A percentile compares a stretch with the other conserved stretches of the same genome.
Evolutionary conservation across 768 basidiomycete genomes (phyloP).

Genomic region (Xerocomellus dryophilus): DNA sequence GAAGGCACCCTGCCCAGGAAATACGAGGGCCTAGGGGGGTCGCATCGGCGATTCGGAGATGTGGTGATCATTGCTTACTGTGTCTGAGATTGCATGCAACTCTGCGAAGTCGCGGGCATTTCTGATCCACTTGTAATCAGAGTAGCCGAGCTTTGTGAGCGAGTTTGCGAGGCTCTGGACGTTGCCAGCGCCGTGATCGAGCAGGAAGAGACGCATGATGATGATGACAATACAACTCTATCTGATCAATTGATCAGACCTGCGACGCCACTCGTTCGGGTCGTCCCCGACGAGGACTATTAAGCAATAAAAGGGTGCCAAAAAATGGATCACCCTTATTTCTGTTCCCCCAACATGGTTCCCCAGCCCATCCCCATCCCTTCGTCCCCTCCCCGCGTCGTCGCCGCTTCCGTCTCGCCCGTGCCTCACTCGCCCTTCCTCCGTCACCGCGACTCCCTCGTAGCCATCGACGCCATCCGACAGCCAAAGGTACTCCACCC

Average conservation of each 20-base stretch:
- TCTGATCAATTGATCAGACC: neutral
- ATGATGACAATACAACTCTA: neutral
- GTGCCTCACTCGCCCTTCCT: conserved; percentile 37
- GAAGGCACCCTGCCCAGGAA: conserved; percentile 96
- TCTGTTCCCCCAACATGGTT: conserved; percentile 39
- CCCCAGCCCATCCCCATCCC: conserved; percentile 45
- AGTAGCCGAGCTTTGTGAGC: conserved; percentile 75
- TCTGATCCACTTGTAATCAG: conserved; percentile 82
- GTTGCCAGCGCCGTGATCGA: conserved; percentile 97
- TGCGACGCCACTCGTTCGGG: neutral
- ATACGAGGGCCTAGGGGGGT: conserved; percentile 75
- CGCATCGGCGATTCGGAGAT: conserved; percentile 3
- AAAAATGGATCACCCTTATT: conserved; percentile 15
- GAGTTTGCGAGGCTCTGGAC: conserved; percentile 94
- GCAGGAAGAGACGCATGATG: conserved; percentile 69
- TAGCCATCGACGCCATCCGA: conserved; percentile 39
- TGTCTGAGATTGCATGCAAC: conserved; percentile 16
- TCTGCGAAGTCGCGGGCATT: conserved; percentile 76
- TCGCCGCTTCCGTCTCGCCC: conserved; percentile 57
- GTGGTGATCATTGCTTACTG: conserved; percentile 50
- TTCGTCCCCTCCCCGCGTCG: conserved; percentile 27
- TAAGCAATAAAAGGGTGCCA: conserved; percentile 8
- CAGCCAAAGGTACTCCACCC: conserved; percentile 76
- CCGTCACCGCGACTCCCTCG: conserved; percentile 34
- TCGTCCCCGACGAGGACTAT: neutral